Conservation (phyloP, 2,329 filamentous ascomycete genomes). For the Bretziella fagacearum region DNA sequence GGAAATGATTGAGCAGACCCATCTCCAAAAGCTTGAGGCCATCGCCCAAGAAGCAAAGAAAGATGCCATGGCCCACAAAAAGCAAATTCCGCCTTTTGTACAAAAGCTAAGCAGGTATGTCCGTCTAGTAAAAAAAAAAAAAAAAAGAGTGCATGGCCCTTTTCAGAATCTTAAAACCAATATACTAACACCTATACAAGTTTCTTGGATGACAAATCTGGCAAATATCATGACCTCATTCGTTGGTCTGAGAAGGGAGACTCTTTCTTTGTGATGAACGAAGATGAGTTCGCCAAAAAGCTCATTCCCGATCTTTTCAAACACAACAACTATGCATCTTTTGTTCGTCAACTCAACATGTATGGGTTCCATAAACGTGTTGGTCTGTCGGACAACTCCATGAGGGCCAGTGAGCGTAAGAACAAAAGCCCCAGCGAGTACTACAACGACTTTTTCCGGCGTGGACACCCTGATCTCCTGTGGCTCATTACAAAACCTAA, state of each 20-base stretch:
- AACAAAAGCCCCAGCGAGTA: slow-evolving; percentile 98
- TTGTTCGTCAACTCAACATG: slow-evolving; percentile 89
- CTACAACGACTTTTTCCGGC: slow-evolving; percentile 88
- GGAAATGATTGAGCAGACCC: slow-evolving; percentile 39
- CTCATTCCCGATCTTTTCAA: slow-evolving; percentile 97
- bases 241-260: slow-evolving; percentile 94
- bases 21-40: slow-evolving; percentile 62
- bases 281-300: slow-evolving; percentile 95
- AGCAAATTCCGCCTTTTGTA: slow-evolving; percentile 94
- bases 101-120: slow-evolving; percentile 90
- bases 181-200: slow-evolving; percentile 31
- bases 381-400: slow-evolving; percentile 86
- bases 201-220: slow-evolving; percentile 64
- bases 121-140: too few relatives aligned
- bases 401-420: slow-evolving; percentile 92
- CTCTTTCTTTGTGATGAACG: slow-evolving; percentile 90
- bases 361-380: slow-evolving; percentile 97
- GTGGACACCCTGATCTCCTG: slow-evolving; percentile 76
- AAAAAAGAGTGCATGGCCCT: too few relatives aligned
- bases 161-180: background rate
- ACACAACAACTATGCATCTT: slow-evolving; percentile 95
- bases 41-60: slow-evolving; percentile 67
- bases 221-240: slow-evolving; percentile 81
- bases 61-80: slow-evolving; percentile 76
- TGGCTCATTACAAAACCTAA: slow-evolving; percentile 97